Evolutionary conservation across 306 rosid species (phyloP), one percentile per base, ranked within the genome.

Genomic region (Luffa aegyptiaca): DNA sequence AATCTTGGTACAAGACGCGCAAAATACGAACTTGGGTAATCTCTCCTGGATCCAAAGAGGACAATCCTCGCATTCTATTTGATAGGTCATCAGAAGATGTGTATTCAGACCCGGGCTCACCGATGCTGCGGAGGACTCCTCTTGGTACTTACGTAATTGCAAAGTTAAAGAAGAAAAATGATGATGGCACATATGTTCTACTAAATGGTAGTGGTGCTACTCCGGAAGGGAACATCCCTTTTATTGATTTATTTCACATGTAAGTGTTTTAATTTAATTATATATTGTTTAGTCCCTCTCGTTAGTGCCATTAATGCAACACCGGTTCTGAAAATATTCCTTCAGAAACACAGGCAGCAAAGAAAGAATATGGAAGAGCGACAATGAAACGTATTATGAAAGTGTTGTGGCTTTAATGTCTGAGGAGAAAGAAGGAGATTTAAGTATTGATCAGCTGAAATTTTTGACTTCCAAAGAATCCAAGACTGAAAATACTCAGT

Each of bases 81-180:
- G 99, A 95, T 83, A 91, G 99, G 80, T 95, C 99, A 69, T 95
- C 94, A 35, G 99, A 95, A 91, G 99, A 95, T 85, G 97, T 95
- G 20, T 95, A 95, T 79, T 91, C 98, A 63, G 99, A 95, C 86
- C 99, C 99, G 80, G 99, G 99, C 71, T 93, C 97, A 76, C 96
- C 99, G 58, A 93, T 95, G 97, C 55, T 80, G 80, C 90, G 97
- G 87, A 91, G 99, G 86, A 95, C 99, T 79, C 87, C 90, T 79
- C 81, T 86, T 64, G 99, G 97, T 82, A 93, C 97, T 3, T 93
- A 95, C 73, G 80, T 91, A 74, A 87, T 95, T 83, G 98, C 97
- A 70, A 90, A 85, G 79, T 78, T 95, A 73, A 90, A 88, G 83
- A 95, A 90, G 83, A 89, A 80, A 59, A 86, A 83, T 68, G 91